Percentiles rank a stretch among this genome's conserved stretches.
Evolutionary conservation across 2,329 filamentous ascomycete genomes (phyloP).

Genomic region (Pseudofabraea citricarpa): DNA sequence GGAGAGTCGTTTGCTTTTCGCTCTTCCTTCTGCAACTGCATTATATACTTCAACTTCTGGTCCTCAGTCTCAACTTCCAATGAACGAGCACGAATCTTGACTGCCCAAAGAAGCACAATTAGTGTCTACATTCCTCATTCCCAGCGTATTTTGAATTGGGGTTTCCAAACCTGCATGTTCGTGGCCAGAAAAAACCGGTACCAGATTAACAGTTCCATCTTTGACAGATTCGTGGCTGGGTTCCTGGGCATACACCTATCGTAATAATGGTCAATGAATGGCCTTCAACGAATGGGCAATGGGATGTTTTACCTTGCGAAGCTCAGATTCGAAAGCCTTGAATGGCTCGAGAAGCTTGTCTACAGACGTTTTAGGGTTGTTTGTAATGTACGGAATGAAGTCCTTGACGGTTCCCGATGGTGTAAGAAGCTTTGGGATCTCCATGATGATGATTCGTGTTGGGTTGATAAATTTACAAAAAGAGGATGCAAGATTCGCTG

Average conservation of each 20-base stretch:
- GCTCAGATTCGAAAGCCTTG: slow-evolving; percentile 60
- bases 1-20: slow-evolving; percentile 58
- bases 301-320: slow-evolving; percentile 61
- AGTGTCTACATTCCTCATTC: neutral
- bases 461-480: neutral
- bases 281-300: no score
- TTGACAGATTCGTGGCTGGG: slow-evolving; percentile 52
- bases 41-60: slow-evolving; percentile 63
- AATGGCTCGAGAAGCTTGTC: slow-evolving; percentile 59
- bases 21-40: slow-evolving; percentile 57
- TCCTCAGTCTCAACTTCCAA: slow-evolving; percentile 51
- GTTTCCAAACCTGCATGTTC: slow-evolving; percentile 33
- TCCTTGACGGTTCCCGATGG: slow-evolving; percentile 18
- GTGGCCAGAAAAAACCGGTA: slow-evolving; percentile 59
- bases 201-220: slow-evolving; percentile 55
- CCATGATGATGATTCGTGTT: slow-evolving; percentile 10
- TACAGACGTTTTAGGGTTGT: slow-evolving; percentile 49
- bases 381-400: slow-evolving; percentile 44
- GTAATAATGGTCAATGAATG: no score
- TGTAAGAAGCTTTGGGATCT: slow-evolving; percentile 20
- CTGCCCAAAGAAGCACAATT: slow-evolving; percentile 9
- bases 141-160: neutral
- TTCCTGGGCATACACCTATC: slow-evolving; percentile 55
- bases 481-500: neutral
- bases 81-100: slow-evolving; percentile 60